Percentiles rank a stretch among this genome's conserved stretches.
Conservation (phyloP, 2,329 filamentous ascomycete genomes). For the Neoscytalidium dimidiatum region DNA sequence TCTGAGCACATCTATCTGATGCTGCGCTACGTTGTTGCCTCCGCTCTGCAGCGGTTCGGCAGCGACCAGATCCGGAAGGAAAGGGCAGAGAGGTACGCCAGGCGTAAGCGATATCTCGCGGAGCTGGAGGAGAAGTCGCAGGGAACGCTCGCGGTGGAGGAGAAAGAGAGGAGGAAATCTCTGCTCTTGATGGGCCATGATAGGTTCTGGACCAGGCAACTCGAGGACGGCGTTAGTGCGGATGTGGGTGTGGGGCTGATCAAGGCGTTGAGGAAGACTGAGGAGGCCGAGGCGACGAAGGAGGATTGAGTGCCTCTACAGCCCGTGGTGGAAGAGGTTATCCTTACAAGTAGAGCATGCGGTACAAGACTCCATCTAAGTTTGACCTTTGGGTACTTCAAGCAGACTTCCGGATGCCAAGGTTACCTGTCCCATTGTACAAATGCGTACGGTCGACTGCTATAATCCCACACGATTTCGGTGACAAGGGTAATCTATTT, state of each 20-base stretch:
- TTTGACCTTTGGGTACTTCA: too few species aligned
- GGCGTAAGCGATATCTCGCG: constrained; percentile 32
- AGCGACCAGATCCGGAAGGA: constrained; percentile 32
- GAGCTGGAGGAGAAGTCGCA: constrained; percentile 28
- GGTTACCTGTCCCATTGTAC: not conserved
- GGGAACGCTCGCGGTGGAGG: constrained; percentile 24
- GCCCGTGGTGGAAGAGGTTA: not conserved
- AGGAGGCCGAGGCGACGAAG: constrained; percentile 12
- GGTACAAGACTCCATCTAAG: too few species aligned
- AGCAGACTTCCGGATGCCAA: too few species aligned
- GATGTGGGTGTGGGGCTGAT: constrained; percentile 29
- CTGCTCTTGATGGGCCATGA: constrained; percentile 33
- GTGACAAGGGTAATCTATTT: too few species aligned
- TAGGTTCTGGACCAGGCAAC: constrained; percentile 34
- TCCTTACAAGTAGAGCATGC: too few species aligned
- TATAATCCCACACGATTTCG: too few species aligned
- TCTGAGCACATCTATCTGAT: constrained; percentile 37
- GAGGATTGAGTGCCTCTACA: not conserved
- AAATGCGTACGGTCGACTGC: not conserved
- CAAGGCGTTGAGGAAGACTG: constrained; percentile 26
- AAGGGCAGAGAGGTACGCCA: constrained; percentile 28
- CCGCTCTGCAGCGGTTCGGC: constrained; percentile 29
- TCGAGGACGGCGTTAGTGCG: constrained; percentile 30
- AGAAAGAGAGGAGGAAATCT: constrained; percentile 34
- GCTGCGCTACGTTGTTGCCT: constrained; percentile 31